Evolutionary conservation across 176 grass and related monocot species (phyloP).

Genomic region (Dactylis glomerata): DNA sequence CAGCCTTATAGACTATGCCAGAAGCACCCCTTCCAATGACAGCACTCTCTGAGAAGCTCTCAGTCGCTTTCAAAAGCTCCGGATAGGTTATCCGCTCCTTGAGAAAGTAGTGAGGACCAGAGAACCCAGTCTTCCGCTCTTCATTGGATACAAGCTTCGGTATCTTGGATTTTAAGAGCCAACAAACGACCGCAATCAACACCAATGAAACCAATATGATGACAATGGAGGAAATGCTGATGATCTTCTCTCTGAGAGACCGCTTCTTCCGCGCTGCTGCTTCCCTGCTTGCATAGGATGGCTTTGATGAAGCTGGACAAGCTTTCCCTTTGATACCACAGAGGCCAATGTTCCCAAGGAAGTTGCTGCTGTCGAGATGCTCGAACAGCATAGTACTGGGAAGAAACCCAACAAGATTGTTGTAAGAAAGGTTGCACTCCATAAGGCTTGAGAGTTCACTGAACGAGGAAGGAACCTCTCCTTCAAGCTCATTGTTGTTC

Average conservation of each 20-base stretch:
- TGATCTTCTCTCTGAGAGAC: constrained; percentile 69
- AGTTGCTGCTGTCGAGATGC: constrained; percentile 78
- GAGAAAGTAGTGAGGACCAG: constrained; percentile 63
- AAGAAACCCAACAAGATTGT: constrained; percentile 69
- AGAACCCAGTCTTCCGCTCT: constrained; percentile 45
- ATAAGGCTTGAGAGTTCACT: constrained; percentile 66
- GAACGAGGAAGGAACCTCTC: constrained; percentile 76
- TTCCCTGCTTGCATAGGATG: constrained; percentile 41
- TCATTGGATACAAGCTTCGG: constrained; percentile 51
- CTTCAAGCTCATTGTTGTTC: constrained; percentile 90
- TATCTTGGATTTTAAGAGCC: constrained; percentile 70
- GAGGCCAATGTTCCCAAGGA: constrained; percentile 75
- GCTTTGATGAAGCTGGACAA: constrained; percentile 38
- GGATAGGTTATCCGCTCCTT: constrained; percentile 81
- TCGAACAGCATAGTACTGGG: constrained; percentile 65
- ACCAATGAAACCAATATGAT: constrained; percentile 67
- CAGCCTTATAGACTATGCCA: constrained; percentile 87
- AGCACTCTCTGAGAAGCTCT: constrained; percentile 68
- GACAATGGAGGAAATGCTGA: constrained; percentile 63
- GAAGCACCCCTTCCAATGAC: constrained; percentile 81
- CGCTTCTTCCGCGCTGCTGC: constrained; percentile 32
- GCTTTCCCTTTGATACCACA: constrained; percentile 63
- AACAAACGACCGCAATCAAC: constrained; percentile 76
- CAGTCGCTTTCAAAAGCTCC: constrained; percentile 75
- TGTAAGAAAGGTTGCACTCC: constrained; percentile 96